Conservation (phyloP, 1,284 basidiomycete genomes). For the Cryptococcus sp. region DNA sequence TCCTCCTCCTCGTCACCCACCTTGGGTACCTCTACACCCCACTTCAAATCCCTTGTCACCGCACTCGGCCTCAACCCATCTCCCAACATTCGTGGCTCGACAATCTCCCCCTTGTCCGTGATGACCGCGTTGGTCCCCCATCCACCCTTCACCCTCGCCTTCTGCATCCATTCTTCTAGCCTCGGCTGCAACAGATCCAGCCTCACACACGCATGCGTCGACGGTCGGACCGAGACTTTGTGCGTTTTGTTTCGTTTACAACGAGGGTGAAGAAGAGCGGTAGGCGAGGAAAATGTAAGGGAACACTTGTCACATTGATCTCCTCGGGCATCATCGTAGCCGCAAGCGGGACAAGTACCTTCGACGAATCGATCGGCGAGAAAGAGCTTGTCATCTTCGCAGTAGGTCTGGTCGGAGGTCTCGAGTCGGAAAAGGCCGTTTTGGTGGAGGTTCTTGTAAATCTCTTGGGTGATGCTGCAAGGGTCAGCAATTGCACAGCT, state of each 20-base stretch:
- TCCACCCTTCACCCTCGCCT: conserved; percentile 70
- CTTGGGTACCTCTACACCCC: conserved; percentile 89
- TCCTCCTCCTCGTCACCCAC: conserved; percentile 64
- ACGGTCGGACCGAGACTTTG: conserved; percentile 64
- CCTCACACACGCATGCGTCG: conserved; percentile 91
- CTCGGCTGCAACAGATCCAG: conserved; percentile 77
- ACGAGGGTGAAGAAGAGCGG: conserved; percentile 91
- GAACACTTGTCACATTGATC: conserved; percentile 97
- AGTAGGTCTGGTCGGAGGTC: conserved; percentile 85
- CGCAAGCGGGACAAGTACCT: conserved; percentile 86
- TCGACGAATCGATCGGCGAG: conserved; percentile 93
- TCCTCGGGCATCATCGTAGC: conserved; percentile 87
- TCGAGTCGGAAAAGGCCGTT: conserved; percentile 73
- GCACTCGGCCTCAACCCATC: conserved; percentile 79
- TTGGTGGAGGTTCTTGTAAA: conserved; percentile 75
- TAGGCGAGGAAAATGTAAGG: conserved; percentile 79
- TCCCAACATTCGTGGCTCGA: conserved; percentile 82
- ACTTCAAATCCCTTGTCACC: conserved; percentile 87
- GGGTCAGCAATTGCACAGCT: not conserved
- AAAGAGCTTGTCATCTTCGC: conserved; percentile 86
- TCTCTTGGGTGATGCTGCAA: conserved; percentile 75
- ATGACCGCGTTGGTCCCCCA: conserved; percentile 93
- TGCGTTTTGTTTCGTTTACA: conserved; percentile 85
- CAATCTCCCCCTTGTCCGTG: conserved; percentile 75
- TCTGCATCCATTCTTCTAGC: conserved; percentile 83